These are phyloP conservation scores for Panicum hallii DNA, from an alignment of 202 grass and related monocot species.

Conservation along the genomic window DNA sequence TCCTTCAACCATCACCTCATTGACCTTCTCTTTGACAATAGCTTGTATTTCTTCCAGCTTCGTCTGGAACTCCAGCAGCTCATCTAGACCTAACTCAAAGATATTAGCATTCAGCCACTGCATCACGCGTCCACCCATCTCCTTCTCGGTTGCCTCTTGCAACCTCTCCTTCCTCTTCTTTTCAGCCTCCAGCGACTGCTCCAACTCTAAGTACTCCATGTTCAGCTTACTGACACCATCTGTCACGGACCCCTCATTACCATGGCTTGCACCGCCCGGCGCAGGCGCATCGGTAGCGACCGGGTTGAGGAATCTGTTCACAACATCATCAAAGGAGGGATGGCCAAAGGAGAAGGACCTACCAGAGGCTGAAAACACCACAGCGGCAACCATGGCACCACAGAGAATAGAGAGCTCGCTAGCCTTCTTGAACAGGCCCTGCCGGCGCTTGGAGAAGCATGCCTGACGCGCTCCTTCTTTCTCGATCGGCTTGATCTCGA, in stretches of 20 bases:
- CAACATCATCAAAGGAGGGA: conserved; percentile 4
- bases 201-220: background rate
- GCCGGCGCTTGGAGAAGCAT: conserved; percentile 3
- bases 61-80: background rate
- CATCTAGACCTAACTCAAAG: background rate
- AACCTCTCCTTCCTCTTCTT: background rate
- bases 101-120: background rate
- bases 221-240: background rate
- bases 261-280: background rate
- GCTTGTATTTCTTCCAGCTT: background rate
- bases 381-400: background rate
- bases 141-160: background rate
- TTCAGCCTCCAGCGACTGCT: background rate
- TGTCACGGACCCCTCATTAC: background rate
- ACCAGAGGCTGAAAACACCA: background rate
- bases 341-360: conserved; percentile 29
- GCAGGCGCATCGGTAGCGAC: background rate
- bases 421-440: conserved; percentile 29
- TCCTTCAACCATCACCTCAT: background rate
- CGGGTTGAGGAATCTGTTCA: background rate
- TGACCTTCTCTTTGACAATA: background rate
- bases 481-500: background rate
- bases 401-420: conserved; percentile 32
- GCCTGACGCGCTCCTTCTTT: background rate
- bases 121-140: background rate